Percentiles rank a stretch among this genome's conserved stretches.
Conservation (phyloP, 768 basidiomycete species). For the Kwoniella sp. region DNA sequence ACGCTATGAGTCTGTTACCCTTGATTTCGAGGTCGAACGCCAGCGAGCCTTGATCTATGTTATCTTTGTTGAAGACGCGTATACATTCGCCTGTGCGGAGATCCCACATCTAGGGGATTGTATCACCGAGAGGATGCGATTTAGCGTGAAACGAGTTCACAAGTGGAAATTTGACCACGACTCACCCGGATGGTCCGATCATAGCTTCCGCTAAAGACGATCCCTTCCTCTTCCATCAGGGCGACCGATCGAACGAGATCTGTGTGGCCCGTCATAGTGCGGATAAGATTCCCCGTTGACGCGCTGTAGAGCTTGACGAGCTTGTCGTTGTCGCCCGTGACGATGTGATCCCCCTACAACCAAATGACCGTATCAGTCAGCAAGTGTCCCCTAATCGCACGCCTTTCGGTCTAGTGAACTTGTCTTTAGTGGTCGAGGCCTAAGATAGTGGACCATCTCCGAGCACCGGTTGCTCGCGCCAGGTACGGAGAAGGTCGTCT, state of each 20-base stretch:
- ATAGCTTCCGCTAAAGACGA: slow-evolving; percentile 41
- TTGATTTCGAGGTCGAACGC: slow-evolving; percentile 26
- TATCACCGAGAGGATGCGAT: not conserved
- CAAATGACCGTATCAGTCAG: too few relatives aligned
- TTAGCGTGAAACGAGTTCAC: too few relatives aligned
- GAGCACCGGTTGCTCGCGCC: too few relatives aligned
- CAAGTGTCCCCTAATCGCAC: too few relatives aligned
- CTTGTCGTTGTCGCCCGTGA: slow-evolving; percentile 34
- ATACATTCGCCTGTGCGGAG: slow-evolving; percentile 25
- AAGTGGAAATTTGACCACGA: too few relatives aligned
- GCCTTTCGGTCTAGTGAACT: too few relatives aligned
- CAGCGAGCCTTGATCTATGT: slow-evolving; percentile 2
- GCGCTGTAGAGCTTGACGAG: slow-evolving; percentile 33
- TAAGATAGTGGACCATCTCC: too few relatives aligned
- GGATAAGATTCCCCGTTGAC: slow-evolving; percentile 11
- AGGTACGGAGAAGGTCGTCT: not conserved
- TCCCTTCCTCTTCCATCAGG: slow-evolving; percentile 15
- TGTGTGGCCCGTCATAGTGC: slow-evolving; percentile 34
- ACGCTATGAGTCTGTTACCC: slow-evolving; percentile 23
- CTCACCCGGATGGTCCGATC: slow-evolving; percentile 38
- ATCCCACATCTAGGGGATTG: slow-evolving; percentile 24
- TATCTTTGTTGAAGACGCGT: slow-evolving; percentile 10
- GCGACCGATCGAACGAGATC: slow-evolving; percentile 37
- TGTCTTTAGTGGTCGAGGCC: too few relatives aligned
- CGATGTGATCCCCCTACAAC: slow-evolving; percentile 36